Evolutionary conservation across 345 rosid genomes (phyloP).

Genomic region (Aquilaria sinensis): DNA sequence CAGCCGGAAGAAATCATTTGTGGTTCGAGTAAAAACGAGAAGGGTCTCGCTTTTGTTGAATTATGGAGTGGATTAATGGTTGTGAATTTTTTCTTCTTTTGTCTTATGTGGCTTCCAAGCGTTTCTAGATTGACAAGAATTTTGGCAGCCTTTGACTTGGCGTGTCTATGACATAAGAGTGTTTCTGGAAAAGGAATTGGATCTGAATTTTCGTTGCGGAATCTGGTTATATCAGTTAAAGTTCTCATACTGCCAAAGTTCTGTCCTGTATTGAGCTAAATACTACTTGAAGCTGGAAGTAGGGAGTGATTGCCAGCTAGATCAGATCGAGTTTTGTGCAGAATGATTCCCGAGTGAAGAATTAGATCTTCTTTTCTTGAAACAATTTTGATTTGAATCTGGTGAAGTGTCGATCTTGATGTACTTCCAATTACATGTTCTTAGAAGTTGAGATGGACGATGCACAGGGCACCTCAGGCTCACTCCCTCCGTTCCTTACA

Average conservation of each 20-base stretch:
- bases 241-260: neutral
- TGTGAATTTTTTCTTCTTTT: too few species aligned
- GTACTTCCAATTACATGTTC: conserved; percentile 1
- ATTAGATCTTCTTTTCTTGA: neutral
- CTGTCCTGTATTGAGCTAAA: neutral
- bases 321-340: too few species aligned
- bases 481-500: conserved; percentile 74
- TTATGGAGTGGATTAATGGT: too few species aligned
- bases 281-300: neutral
- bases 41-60: too few species aligned
- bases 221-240: neutral
- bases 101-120: too few species aligned
- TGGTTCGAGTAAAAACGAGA: too few species aligned
- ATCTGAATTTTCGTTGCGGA: too few species aligned
- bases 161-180: too few species aligned
- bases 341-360: neutral
- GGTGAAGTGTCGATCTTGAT: conserved; percentile 1
- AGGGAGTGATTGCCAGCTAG: neutral
- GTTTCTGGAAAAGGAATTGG: too few species aligned
- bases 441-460: conserved; percentile 46
- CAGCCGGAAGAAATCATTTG: too few species aligned
- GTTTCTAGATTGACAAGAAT: too few species aligned
- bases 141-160: too few species aligned
- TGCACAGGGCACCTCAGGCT: conserved; percentile 42
- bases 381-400: conserved; percentile 3